Evolutionary conservation across 169 alveolate genomes (phyloP).

Genomic region (Eimeria sp.): DNA sequence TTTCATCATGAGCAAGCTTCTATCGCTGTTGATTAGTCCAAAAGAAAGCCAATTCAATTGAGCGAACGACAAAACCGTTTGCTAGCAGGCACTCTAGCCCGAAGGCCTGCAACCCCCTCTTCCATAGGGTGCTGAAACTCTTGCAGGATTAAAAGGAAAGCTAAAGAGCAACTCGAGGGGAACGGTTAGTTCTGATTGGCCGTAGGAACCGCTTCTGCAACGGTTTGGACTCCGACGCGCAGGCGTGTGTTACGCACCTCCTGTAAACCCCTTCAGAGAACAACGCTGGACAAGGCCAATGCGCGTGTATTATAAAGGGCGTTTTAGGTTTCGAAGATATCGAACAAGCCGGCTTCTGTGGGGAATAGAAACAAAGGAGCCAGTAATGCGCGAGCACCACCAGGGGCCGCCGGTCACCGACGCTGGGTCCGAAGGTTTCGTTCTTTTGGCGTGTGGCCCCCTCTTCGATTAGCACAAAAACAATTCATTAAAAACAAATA

Average conservation of each 20-base stretch:
- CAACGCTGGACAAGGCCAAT: background rate
- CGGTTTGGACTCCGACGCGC: background rate
- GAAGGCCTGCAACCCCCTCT: background rate
- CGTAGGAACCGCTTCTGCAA: background rate
- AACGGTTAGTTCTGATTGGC: background rate
- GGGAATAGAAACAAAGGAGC: background rate
- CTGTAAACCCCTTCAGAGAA: background rate
- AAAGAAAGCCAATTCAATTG: background rate
- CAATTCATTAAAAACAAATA: constrained; percentile 14
- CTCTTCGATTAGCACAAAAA: constrained; percentile 21
- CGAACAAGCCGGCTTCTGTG: background rate
- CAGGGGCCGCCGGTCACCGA: constrained; percentile 70
- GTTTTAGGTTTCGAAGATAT: background rate
- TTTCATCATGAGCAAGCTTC: constrained; percentile 24
- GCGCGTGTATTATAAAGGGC: background rate
- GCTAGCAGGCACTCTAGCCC: constrained; percentile 41
- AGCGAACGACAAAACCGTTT: background rate
- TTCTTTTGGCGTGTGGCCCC: background rate
- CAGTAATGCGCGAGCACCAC: background rate
- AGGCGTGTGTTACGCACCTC: background rate
- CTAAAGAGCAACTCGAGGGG: background rate
- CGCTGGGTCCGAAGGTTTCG: constrained; percentile 26
- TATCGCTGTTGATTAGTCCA: background rate
- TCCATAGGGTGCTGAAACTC: constrained; percentile 28
- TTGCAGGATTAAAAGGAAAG: background rate